Base-by-base conservation (phyloP, 1,284 basidiomycete species). In the Ganoderma boninense region DNA sequence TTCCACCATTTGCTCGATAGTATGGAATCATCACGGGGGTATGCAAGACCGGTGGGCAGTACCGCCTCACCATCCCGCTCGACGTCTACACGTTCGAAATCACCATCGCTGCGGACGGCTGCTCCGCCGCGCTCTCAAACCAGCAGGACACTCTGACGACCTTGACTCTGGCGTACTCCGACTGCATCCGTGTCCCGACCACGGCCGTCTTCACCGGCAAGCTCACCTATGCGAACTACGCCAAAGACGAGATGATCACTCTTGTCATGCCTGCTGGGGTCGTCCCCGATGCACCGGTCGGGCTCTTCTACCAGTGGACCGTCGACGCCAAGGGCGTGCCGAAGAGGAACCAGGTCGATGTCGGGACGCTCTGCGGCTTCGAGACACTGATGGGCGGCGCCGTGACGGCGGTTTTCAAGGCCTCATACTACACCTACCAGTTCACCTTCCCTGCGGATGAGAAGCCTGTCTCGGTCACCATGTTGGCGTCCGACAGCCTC, bases 171-270 rank as follows among this genome's bases (percentile, higher is more conserved):
- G n/a, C 23, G 2, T 35, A 60, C 38, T 38, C 18, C 10, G 59
- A 60, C n/a, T 35, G 35, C 38, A 40, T 40, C 14, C 59, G 13
- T 1, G 38, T 42, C 4, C 59, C 59, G 20, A 40, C 38, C 11
- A 23, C 59, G 20, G 59, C 40, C 16, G 46, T 64, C 32, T 64
- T 42, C 46, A 52, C 26, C 63, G 63, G 63, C 32, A 64, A 38
- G 20, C 63, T 64, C 20, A 54, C 11, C 49, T 64, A 46, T 29
- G 13, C 1, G 18, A 1, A 35, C 6, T 64, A 38, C 18, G 32
- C 63, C 5, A 35, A 35, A 18, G 18, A 64, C 32, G 46, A 64
- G 49, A 52, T 46, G 44, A 35, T 49, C 44, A 64, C 44, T 1
- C 29, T 64, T 18, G 63, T 64, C 18, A 8, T 54, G 18, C 63